Evolutionary conservation across 176 grass and related monocot genomes (phyloP), one percentile per base, ranked within the genome.

Genomic region (Lolium rigidum): DNA sequence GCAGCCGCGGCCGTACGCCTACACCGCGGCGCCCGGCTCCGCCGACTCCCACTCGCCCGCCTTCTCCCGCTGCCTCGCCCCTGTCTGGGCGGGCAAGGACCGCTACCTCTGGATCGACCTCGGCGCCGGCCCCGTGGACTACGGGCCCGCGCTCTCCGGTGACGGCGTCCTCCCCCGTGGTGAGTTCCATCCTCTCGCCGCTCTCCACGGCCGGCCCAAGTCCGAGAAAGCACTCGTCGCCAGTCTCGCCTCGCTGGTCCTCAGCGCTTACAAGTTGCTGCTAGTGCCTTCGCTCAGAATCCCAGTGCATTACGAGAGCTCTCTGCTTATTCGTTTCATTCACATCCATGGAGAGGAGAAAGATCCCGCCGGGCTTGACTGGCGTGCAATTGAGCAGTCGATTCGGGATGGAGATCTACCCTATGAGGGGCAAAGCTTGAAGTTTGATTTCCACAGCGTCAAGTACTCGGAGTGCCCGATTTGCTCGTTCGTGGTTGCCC

Each of bases 81-180:
- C 93, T 17, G 48, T 95, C 14, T 96, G 97, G 97, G 46, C 94
- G 5, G 97, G 92, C 60, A 99, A 94, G 90, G 94, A 94, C 7
- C 92, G 97, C 52, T 99, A 99, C 77, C 51, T 99, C 54, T 99
- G 97, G 97, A 94, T 99, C 49, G 97, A 99, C 68, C 87, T 99
- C 0, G 89, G 90, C 2, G 94, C 97, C 0, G 97, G 97, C 18
- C 97, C 97, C 5, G 94, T 99, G 47, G 89, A 94, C 80, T 95
- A 93, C 43, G 97, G 97, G 7, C 97, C 97, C 2, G 92, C 92
- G 22, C 92, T 92, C n/a, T 96, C 97, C 7, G 97, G 97, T 14
- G 93, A 99, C 0, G 97, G 94, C 7, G 83, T 96, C 76, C 90
- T 99, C 41, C 93, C 97, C 13, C 94, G 94, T 81, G 94, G 97